Conservation (phyloP, 1,139 yeast genomes). For the Sugiyamaella grinbergsii region DNA sequence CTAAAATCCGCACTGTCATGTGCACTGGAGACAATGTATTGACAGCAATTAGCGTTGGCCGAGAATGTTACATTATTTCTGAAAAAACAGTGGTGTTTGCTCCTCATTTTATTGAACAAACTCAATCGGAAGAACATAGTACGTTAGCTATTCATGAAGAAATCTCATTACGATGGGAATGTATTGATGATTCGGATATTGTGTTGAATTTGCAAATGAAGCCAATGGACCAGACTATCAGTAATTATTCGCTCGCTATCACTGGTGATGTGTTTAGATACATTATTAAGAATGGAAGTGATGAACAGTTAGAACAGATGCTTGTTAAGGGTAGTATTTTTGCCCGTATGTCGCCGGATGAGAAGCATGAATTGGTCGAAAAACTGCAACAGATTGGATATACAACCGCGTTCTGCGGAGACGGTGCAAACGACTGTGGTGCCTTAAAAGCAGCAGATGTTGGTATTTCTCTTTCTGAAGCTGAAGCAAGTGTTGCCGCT, state of each 20-base stretch:
- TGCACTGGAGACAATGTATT: slow-evolving; percentile 96
- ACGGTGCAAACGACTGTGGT: slow-evolving; percentile 90
- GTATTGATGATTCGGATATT: slow-evolving; percentile 42
- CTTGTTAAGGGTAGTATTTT: slow-evolving; percentile 75
- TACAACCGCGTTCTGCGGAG: slow-evolving; percentile 97
- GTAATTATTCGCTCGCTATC: slow-evolving; percentile 66
- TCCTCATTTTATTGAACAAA: slow-evolving; percentile 55
- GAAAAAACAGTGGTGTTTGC: slow-evolving; percentile 57
- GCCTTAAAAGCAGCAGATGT: slow-evolving; percentile 97
- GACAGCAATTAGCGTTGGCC: slow-evolving; percentile 92
- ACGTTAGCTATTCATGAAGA: slow-evolving; percentile 22
- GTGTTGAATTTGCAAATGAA: slow-evolving; percentile 53
- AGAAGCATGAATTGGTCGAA: slow-evolving; percentile 91
- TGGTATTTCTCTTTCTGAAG: slow-evolving; percentile 93
- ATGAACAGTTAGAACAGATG: slow-evolving; percentile 52
- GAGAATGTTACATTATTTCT: slow-evolving; percentile 71
- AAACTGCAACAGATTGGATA: slow-evolving; percentile 81
- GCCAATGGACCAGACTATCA: slow-evolving; percentile 18
- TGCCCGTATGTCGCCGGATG: slow-evolving; percentile 99
- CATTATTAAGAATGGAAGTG: slow-evolving; percentile 52
- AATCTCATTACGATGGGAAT: slow-evolving; percentile 41
- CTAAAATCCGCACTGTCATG: slow-evolving; percentile 84
- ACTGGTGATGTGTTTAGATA: slow-evolving; percentile 91
- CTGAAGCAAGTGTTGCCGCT: slow-evolving; percentile 98
- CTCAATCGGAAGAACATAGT: slow-evolving; percentile 23